Conservation (phyloP, 345 rosid species). For the Salix koriyanagi region DNA sequence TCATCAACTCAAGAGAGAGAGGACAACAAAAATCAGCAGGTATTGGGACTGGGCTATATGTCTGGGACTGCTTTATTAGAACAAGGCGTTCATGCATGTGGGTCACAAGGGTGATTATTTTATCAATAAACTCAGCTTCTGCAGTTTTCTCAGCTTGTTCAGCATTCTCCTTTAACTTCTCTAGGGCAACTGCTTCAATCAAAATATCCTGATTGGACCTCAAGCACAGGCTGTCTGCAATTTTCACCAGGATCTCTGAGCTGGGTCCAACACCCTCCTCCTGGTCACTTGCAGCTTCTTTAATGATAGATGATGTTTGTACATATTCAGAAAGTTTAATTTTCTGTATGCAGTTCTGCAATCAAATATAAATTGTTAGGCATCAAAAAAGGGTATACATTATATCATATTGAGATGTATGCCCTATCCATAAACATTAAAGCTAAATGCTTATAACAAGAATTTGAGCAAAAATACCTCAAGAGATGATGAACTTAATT, state of each 20-base stretch:
- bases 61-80: constrained; percentile 66
- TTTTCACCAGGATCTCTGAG: constrained; percentile 61
- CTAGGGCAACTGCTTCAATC: constrained; percentile 91
- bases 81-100: constrained; percentile 76
- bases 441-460: constrained; percentile 4
- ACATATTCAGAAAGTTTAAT: constrained; percentile 54
- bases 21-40: constrained; percentile 98
- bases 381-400: not conserved
- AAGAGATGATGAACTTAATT: constrained; percentile 58
- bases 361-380: constrained; percentile 26
- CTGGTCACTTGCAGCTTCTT: constrained; percentile 58
- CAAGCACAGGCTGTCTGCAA: constrained; percentile 65
- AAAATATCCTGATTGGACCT: constrained; percentile 87
- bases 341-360: constrained; percentile 71
- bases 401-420: not conserved
- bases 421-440: constrained; percentile 5
- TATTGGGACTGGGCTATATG: constrained; percentile 69
- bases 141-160: constrained; percentile 75
- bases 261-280: constrained; percentile 52
- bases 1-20: constrained; percentile 93
- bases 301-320: constrained; percentile 53
- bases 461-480: constrained; percentile 53
- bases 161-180: constrained; percentile 88
- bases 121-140: constrained; percentile 74
- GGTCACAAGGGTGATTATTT: constrained; percentile 58